Base-by-base conservation (phyloP, 148 eudicot genomes). In the Suaeda aralocaspica region DNA sequence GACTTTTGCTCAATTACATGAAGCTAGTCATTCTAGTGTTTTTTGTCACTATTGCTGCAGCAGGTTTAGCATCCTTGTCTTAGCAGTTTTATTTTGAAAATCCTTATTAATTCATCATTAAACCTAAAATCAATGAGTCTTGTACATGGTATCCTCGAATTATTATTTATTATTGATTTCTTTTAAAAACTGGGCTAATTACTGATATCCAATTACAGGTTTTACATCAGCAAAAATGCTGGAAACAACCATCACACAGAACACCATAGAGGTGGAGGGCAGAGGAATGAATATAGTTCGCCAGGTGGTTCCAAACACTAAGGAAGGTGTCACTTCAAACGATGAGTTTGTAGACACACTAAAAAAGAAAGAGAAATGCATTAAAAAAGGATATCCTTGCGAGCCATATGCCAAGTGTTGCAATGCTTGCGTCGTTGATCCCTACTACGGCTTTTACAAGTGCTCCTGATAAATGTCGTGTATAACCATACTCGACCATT, bases 371-470 rank as follows among this genome's bases (percentile, higher is more conserved):
- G 63, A 30, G 41, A 41, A 21, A 15, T 59, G 63, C 31, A 59
- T 59, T 6, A 31, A 33, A 30, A 59, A 18, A 31, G 63, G 63
- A 10, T 59, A 59, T 59, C 63, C 63, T 30, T 59, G 63, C 9
- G 63, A 59, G 41, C 63, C 63, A 19, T 59, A 59, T 13, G 63
- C 63, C 3, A 59, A 59, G 41, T 59, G 63, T 9, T 59, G 63
- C 31, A 1, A 59, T 16, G 16, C 63, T 18, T 59, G 63, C 63
- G 41, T 59, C 2, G 63, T 59, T 30, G 63, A 59, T 16, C 63
- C 34, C 22, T 19, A 7, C 41, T 31, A 59, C 9, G 63, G 63
- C 41, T 59, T 59, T 9, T 30, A 16, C 0, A 8, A 14, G 19
- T 59, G 63, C 63, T 59, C 63, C 2, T 59, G 9, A 57, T 14